A percentile compares a stretch with the other conserved stretches of the same genome.
These are phyloP conservation scores for Sugiyamaella chiloensis DNA, from an alignment of 805 yeast species.

Conservation along the genomic window DNA sequence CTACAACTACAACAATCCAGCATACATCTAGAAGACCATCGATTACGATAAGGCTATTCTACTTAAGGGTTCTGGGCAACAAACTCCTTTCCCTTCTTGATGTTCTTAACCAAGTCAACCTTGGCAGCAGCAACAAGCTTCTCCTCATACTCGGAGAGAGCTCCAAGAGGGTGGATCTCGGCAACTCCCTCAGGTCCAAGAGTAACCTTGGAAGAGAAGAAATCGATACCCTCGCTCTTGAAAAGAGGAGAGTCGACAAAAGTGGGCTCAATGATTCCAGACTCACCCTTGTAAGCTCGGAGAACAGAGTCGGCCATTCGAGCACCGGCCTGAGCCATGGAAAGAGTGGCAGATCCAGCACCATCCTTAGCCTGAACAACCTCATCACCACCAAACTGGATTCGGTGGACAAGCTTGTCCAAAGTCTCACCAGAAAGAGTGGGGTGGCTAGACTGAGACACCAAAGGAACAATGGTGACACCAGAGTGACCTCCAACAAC, in stretches of 20 bases:
- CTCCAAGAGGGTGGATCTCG: slow-evolving; percentile 76
- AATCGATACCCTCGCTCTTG: slow-evolving; percentile 88
- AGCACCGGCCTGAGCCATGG: slow-evolving; percentile 92
- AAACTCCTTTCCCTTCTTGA: slow-evolving; percentile 86
- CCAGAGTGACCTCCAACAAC: slow-evolving; percentile 99
- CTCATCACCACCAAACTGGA: slow-evolving; percentile 96
- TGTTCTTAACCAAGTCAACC: slow-evolving; percentile 84
- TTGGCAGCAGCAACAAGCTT: slow-evolving; percentile 76
- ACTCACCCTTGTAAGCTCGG: slow-evolving; percentile 41
- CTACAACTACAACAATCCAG: too few relatives aligned
- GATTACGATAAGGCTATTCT: too few relatives aligned
- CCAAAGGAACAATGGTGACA: slow-evolving; percentile 88
- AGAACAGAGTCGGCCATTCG: slow-evolving; percentile 60
- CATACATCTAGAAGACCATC: too few relatives aligned
- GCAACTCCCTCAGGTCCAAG: slow-evolving; percentile 89
- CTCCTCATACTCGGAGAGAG: slow-evolving; percentile 73
- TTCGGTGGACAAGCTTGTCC: slow-evolving; percentile 72
- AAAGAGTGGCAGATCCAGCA: slow-evolving; percentile 89
- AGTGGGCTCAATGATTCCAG: slow-evolving; percentile 53
- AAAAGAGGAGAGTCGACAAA: slow-evolving; percentile 69
- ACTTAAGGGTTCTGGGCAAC: slow-evolving; percentile 45
- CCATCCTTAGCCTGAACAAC: slow-evolving; percentile 92
- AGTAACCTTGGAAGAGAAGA: slow-evolving; percentile 93
- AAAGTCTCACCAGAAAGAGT: slow-evolving; percentile 61
- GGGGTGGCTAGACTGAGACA: slow-evolving; percentile 72